phyloP scores from a whole-genome alignment of 129 eudicot genomes.

The Arctium lappa region DNA sequence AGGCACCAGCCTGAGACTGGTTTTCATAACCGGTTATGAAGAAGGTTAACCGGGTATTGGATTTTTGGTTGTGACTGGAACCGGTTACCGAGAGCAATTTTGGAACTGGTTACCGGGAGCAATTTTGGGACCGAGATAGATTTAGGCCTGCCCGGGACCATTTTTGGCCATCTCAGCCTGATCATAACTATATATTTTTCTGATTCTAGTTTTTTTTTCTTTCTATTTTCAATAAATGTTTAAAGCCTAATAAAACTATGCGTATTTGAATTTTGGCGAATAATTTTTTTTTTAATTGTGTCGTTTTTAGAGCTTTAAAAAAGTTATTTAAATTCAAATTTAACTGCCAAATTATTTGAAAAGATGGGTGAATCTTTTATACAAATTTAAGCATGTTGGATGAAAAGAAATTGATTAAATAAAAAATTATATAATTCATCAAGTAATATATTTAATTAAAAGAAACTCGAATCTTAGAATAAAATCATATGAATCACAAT shows the following conservation, averaged over 20 bases:
- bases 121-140: too few relatives aligned
- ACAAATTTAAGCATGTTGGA: slow-evolving; percentile 12
- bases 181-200: neutral
- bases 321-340: neutral
- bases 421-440: neutral
- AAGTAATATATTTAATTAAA: neutral
- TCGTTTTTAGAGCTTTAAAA: neutral
- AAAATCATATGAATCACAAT: slow-evolving; percentile 1
- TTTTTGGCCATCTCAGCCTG: too few relatives aligned
- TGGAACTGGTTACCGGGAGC: too few relatives aligned
- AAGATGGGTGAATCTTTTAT: neutral
- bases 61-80: too few relatives aligned
- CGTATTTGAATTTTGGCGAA: neutral
- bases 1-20: too few relatives aligned
- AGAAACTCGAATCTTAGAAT: slow-evolving; percentile 10
- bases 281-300: neutral
- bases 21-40: too few relatives aligned
- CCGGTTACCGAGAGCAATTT: too few relatives aligned
- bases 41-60: too few relatives aligned
- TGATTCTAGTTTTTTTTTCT: neutral
- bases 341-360: neutral
- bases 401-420: neutral
- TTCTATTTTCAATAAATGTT: neutral
- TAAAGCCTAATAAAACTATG: neutral
- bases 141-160: too few relatives aligned